Base-by-base conservation (phyloP, 2,329 filamentous ascomycete species). In the Trichophyton rubrum region DNA sequence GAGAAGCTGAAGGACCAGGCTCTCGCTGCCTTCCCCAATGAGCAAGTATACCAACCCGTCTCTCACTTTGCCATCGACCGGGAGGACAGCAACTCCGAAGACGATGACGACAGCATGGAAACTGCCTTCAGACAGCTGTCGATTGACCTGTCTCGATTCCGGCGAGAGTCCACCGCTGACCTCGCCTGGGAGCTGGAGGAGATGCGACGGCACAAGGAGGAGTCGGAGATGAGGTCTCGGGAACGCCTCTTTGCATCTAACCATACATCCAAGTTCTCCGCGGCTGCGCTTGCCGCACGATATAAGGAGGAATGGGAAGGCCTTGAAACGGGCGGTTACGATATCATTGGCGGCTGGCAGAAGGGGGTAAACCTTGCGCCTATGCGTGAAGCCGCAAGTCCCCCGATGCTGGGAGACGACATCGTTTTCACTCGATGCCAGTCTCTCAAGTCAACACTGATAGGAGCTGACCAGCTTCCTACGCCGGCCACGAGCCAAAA, bases 321-420 rank as follows among this genome's bases (percentile, higher is more conserved):
- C 15, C 30, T 63, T 38, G 56, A 61, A n/a, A 55, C 51, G 4
- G 22, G n/a, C 24, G 30, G 57, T 15, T 47, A 57, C n/a, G 58
- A 62, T 33, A 38, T 55, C 30, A 58, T 66, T 58, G 47, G 60
- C 56, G 62, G 62, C 17, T 64, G 66, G 67, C 66, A 67, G 58
- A 66, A 66, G 45, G 65, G 65, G n/a, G 62, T 65, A 13, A 68
- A 67, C 56, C 66, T 83, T 43, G 75, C 79, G 63, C 77, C 78
- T 27, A 81, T 84, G 76, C 79, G 79, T 22, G 85, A 84, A 62
- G 77, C 78, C 49, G 80, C 80, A 27, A 81, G 80, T 47, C 92
- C 92, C 45, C 92, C 92, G 8, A 95, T 97, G 90, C 82, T 96
- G 9, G 92, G 92, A 60, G 77, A 79, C 61, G 88, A 95, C 66